A percentile compares a stretch with the other conserved stretches of the same genome.
phyloP scores from a whole-genome alignment of 352 stramenopile species.

The Phytopythium cucurbitacearum region DNA sequence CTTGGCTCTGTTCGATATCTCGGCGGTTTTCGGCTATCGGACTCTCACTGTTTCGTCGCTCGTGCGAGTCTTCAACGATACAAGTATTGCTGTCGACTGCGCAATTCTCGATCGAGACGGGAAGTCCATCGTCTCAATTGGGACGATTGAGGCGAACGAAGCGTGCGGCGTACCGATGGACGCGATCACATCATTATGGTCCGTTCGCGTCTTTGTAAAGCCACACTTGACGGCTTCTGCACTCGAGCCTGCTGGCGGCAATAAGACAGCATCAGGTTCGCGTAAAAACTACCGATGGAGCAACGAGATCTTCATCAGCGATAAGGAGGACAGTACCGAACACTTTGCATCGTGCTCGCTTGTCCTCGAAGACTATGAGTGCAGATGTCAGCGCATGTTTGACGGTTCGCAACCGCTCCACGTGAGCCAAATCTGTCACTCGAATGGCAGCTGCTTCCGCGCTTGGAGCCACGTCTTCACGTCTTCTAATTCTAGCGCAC shows the following conservation, averaged over 20 bases:
- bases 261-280: constrained; percentile 8
- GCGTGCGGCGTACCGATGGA: constrained; percentile 66
- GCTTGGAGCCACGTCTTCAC: constrained; percentile 58
- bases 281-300: constrained; percentile 70
- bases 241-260: neutral
- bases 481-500: constrained; percentile 56
- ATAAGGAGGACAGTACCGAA: constrained; percentile 56
- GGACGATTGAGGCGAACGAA: constrained; percentile 55
- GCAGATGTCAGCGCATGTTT: constrained; percentile 76
- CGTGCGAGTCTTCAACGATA: constrained; percentile 76
- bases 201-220: constrained; percentile 60
- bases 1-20: constrained; percentile 75
- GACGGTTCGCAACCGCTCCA: constrained; percentile 69
- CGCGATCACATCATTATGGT: constrained; percentile 46
- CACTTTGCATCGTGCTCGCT: constrained; percentile 61
- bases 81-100: constrained; percentile 48
- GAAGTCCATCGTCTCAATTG: constrained; percentile 52
- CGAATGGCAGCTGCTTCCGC: constrained; percentile 71
- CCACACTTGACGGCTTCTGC: constrained; percentile 24
- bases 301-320: constrained; percentile 72
- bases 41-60: constrained; percentile 80
- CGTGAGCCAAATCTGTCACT: constrained; percentile 57
- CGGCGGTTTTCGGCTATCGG: constrained; percentile 54
- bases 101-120: constrained; percentile 53
- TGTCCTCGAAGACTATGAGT: constrained; percentile 68